These are phyloP conservation scores for Citrus glauca DNA, from an alignment of 345 rosid species.

Conservation along the genomic window DNA sequence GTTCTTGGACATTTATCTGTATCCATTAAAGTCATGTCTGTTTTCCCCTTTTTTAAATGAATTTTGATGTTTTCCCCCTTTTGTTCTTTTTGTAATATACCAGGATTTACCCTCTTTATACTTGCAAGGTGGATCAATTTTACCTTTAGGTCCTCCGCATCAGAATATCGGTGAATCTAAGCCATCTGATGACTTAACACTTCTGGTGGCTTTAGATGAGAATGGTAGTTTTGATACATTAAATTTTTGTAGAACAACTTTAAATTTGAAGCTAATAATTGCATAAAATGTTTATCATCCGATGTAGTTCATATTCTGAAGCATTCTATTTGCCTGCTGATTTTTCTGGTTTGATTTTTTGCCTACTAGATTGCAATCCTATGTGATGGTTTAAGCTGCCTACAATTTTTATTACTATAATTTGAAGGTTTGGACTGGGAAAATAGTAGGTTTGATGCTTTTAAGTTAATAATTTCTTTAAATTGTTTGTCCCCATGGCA, in stretches of 20 bases:
- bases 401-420: not conserved
- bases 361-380: not conserved
- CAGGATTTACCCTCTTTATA: constrained; percentile 85
- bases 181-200: constrained; percentile 65
- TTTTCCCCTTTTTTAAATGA: not conserved
- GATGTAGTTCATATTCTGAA: not conserved
- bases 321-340: not conserved
- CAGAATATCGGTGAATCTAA: constrained; percentile 67
- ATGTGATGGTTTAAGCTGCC: not conserved
- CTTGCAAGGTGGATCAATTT: constrained; percentile 87
- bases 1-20: not conserved
- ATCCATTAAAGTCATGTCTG: not conserved
- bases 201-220: constrained; percentile 78
- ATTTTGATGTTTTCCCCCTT: constrained; percentile 7
- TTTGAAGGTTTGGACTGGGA: not conserved
- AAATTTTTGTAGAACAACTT: not conserved
- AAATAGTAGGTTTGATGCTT: not conserved
- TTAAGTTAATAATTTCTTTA: not conserved
- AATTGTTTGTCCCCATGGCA: not conserved
- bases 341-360: not conserved
- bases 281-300: not conserved
- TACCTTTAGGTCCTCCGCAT: constrained; percentile 63
- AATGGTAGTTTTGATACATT: constrained; percentile 46
- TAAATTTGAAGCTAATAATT: not conserved
- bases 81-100: constrained; percentile 10